phyloP scores from a whole-genome alignment of 2,329 filamentous ascomycete species.

The Xylariaceae sp. region DNA sequence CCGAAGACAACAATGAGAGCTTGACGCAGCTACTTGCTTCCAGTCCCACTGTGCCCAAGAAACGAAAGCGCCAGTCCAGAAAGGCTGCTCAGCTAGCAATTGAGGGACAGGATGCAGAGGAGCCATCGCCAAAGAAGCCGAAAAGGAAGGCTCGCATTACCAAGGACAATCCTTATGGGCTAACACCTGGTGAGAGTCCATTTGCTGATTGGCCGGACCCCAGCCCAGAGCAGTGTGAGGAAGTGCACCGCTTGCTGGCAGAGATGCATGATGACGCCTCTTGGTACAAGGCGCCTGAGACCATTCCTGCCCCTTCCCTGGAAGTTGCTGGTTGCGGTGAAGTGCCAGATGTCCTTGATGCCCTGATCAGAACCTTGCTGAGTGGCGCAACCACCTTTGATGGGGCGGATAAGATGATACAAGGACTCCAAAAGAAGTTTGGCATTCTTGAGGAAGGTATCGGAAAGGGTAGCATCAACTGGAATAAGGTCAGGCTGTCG shows the following conservation, averaged over 20 bases:
- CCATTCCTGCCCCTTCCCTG: conserved; percentile 61
- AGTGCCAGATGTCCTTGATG: conserved; percentile 47
- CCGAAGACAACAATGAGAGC: not conserved
- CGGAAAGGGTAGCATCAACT: conserved; percentile 66
- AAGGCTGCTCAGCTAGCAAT: no score
- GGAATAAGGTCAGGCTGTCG: conserved; percentile 60
- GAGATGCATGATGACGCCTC: conserved; percentile 58
- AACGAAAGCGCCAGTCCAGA: no score
- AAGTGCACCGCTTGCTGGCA: conserved; percentile 59
- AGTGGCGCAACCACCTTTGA: conserved; percentile 43
- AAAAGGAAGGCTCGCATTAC: conserved; percentile 20
- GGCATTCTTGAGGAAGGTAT: conserved; percentile 55
- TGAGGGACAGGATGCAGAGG: not conserved
- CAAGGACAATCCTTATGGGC: conserved; percentile 38
- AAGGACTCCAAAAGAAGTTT: conserved; percentile 55
- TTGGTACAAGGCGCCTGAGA: conserved; percentile 47
- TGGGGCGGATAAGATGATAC: conserved; percentile 56
- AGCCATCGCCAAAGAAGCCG: conserved; percentile 7
- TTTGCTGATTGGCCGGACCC: conserved; percentile 62
- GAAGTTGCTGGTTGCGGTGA: conserved; percentile 61
- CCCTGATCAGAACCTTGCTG: conserved; percentile 44
- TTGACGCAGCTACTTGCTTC: no score
- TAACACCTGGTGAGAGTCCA: conserved; percentile 52
- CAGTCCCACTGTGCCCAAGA: not conserved
- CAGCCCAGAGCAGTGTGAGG: conserved; percentile 59